These are phyloP conservation scores for Pseudozyma pruni DNA, from an alignment of 1,284 basidiomycete genomes.

Conservation along the genomic window DNA sequence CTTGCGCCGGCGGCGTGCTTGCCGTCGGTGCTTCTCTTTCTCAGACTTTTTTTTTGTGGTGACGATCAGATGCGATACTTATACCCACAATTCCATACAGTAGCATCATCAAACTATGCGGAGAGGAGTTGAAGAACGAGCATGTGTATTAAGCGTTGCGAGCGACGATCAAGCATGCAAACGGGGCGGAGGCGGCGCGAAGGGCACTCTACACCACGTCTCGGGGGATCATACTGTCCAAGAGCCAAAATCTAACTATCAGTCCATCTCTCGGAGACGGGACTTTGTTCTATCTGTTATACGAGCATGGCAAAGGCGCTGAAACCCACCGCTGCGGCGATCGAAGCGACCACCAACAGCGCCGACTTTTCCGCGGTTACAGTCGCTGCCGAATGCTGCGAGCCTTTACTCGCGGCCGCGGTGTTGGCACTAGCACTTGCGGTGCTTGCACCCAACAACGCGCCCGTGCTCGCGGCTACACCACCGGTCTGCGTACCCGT, in stretches of 20 bases:
- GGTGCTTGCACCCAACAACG: background rate
- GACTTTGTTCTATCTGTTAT: no score
- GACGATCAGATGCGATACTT: no score
- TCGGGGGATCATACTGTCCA: no score
- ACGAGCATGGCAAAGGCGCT: constrained; percentile 30
- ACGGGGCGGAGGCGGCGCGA: no score
- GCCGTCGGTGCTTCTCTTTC: background rate
- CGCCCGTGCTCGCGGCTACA: constrained; percentile 4
- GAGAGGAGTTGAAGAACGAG: no score
- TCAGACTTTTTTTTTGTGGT: background rate
- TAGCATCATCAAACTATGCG: no score
- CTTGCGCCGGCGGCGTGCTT: no score
- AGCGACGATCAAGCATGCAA: no score
- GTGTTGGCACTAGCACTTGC: constrained; percentile 1
- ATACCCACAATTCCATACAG: constrained; percentile 14
- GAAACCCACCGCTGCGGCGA: constrained; percentile 10
- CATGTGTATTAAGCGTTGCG: no score
- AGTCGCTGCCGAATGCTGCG: constrained; percentile 3
- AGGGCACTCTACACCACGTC: no score
- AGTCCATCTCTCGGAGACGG: no score
- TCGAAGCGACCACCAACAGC: constrained; percentile 8
- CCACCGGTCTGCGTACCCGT: constrained; percentile 29
- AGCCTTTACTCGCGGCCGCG: background rate
- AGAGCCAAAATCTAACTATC: no score
- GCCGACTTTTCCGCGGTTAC: constrained; percentile 2